Evolutionary conservation across 805 yeast species (phyloP).

Genomic region (Lipomyces orientalis): DNA sequence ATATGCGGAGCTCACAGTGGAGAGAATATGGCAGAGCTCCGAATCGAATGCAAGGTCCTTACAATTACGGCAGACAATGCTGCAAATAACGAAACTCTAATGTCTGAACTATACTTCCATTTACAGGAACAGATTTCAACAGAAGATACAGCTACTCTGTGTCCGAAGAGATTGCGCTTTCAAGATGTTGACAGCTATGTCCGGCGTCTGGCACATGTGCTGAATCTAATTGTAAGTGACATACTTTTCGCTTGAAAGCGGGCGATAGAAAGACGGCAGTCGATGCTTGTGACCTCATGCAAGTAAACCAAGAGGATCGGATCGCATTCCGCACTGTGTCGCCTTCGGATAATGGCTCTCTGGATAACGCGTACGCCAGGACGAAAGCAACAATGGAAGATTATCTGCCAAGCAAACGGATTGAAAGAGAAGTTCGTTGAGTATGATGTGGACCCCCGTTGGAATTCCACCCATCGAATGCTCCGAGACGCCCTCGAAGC

Average conservation of each 20-base stretch:
- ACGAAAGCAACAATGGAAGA: slow-evolving; percentile 11
- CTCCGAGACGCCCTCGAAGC: not conserved
- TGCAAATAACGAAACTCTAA: slow-evolving; percentile 3
- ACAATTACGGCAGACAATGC: slow-evolving; percentile 13
- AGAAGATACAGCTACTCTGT: not conserved
- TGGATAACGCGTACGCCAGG: slow-evolving; percentile 2
- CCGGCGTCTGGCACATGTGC: slow-evolving; percentile 9
- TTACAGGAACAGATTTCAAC: not conserved
- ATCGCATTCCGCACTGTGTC: not conserved
- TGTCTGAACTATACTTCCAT: slow-evolving; percentile 8
- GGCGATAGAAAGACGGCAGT: not conserved
- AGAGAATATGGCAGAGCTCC: too few species aligned
- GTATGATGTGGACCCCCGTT: slow-evolving; percentile 13
- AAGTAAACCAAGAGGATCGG: slow-evolving; percentile 4
- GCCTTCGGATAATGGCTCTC: slow-evolving; percentile 7
- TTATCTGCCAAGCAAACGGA: not conserved
- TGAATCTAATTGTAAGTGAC: not conserved
- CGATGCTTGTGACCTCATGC: slow-evolving; percentile 2
- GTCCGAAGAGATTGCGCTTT: slow-evolving; percentile 1
- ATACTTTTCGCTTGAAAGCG: slow-evolving; percentile 7
- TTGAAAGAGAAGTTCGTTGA: slow-evolving; percentile 1
- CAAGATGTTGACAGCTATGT: slow-evolving; percentile 8
- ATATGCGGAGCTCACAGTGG: too few species aligned
- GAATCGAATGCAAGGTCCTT: too few species aligned
- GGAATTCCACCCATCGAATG: slow-evolving; percentile 11